Conservation (phyloP, 2,329 filamentous ascomycete species). For the Fusarium chlamydosporum region DNA sequence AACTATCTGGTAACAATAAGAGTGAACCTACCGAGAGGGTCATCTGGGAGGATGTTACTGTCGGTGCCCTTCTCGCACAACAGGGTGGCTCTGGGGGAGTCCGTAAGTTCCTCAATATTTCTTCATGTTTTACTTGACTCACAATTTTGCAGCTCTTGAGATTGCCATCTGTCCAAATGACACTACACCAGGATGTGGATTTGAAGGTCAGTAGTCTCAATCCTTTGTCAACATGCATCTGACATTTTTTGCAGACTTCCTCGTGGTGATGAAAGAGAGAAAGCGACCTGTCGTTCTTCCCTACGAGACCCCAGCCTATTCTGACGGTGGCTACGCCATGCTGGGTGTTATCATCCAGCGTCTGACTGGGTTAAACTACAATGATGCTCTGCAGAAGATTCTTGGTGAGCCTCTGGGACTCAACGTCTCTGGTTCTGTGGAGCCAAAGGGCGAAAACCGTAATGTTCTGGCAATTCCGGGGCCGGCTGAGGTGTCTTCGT, state of each 20-base stretch:
- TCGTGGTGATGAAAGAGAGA: constrained; percentile 25
- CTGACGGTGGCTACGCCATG: constrained; percentile 41
- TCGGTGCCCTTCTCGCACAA: constrained; percentile 38
- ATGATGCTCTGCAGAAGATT: constrained; percentile 21
- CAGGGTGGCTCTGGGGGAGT: constrained; percentile 42
- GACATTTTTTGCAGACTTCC: background rate
- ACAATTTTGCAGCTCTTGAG: background rate
- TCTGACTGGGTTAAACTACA: constrained; percentile 24
- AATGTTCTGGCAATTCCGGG: constrained; percentile 32
- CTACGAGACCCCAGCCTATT: constrained; percentile 42
- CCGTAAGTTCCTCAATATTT: background rate
- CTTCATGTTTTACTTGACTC: fast-evolving
- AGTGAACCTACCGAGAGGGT: constrained; percentile 16
- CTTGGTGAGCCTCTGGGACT: constrained; percentile 35
- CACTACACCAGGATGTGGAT: background rate
- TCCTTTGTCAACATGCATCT: fast-evolving
- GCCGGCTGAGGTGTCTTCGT: background rate
- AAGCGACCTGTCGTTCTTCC: constrained; percentile 31
- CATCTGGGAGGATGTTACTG: constrained; percentile 40
- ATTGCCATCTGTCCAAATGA: background rate
- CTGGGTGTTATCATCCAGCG: constrained; percentile 35
- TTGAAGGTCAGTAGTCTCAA: background rate
- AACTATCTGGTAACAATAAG: constrained; percentile 30
- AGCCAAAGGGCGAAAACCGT: constrained; percentile 18
- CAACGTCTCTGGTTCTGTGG: constrained; percentile 1